Percentiles rank a stretch among this genome's conserved stretches.
Evolutionary conservation across 176 grass and related monocot genomes (phyloP).

Genomic region (Oryza longistaminata): DNA sequence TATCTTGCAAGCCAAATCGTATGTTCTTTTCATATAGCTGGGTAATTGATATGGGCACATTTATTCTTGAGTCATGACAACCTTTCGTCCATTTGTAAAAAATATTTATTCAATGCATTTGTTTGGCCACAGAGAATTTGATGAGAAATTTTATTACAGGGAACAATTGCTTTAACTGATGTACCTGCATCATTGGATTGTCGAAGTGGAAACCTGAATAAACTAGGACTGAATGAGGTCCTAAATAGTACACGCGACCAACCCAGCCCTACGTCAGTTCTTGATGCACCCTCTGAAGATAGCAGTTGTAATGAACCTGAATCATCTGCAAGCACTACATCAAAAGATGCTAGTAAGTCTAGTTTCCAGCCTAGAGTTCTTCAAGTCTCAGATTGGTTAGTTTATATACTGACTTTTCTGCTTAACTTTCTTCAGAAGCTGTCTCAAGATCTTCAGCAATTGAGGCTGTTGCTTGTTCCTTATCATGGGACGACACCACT

Average conservation of each 20-base stretch:
- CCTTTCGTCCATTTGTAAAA: conserved; percentile 1
- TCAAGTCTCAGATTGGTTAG: not conserved
- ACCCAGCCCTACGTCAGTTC: conserved; percentile 89
- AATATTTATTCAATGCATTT: not conserved
- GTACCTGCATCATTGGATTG: conserved; percentile 26
- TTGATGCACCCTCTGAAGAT: conserved; percentile 76
- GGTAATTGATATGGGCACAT: not conserved
- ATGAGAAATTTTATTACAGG: conserved; percentile 52
- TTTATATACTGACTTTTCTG: conserved; percentile 8
- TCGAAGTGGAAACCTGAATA: conserved; percentile 44
- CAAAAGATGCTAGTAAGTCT: conserved; percentile 53
- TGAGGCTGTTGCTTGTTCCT: conserved; percentile 54
- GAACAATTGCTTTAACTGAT: conserved; percentile 35
- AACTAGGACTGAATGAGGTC: conserved; percentile 27
- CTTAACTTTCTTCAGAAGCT: conserved; percentile 37
- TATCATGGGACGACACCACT: conserved; percentile 63
- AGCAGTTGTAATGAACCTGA: conserved; percentile 57
- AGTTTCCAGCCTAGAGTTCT: not conserved
- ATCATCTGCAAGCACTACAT: conserved; percentile 49
- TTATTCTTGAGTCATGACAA: not conserved
- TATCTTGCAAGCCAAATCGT: not conserved
- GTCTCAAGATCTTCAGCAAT: conserved; percentile 66
- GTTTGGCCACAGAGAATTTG: conserved; percentile 2
- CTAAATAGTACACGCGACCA: conserved; percentile 55
- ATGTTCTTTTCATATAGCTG: conserved; percentile 8